phyloP scores from a whole-genome alignment of 371 early-diverging fungal genomes.

The Mortierella sp. region DNA sequence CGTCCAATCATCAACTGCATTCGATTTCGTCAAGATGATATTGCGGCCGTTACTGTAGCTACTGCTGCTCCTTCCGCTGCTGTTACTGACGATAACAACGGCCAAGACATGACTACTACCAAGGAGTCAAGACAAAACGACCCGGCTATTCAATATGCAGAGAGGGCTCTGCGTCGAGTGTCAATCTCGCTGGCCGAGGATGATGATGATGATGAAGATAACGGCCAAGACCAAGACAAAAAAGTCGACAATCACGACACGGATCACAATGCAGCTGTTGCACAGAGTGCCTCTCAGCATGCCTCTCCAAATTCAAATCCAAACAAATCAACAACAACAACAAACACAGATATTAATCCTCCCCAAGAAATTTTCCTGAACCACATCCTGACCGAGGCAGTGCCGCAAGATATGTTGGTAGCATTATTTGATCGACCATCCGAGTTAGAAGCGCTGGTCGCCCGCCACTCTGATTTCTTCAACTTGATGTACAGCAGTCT shows the following conservation, averaged over 20 bases:
- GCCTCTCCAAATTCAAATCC: no score
- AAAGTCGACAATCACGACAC: no score
- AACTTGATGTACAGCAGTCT: constrained; percentile 33
- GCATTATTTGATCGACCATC: constrained; percentile 41
- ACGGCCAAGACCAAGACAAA: not conserved
- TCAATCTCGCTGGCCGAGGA: constrained; percentile 14
- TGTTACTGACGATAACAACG: not conserved
- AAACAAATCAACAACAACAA: not conserved
- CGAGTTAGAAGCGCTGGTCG: constrained; percentile 52
- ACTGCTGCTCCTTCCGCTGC: no score
- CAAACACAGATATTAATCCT: constrained; percentile 8
- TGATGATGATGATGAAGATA: not conserved
- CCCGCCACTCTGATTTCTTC: constrained; percentile 47
- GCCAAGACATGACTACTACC: no score
- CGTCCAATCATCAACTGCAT: not conserved
- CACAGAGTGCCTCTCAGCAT: not conserved
- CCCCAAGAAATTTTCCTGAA: constrained; percentile 27
- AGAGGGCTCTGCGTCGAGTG: constrained; percentile 29
- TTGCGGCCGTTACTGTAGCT: not conserved
- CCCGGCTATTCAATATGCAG: constrained; percentile 5
- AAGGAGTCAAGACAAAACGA: not conserved
- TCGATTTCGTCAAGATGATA: constrained; percentile 2
- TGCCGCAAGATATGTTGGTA: constrained; percentile 46
- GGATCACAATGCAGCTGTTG: not conserved
- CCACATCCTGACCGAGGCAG: constrained; percentile 24